Evolutionary conservation across 2,329 filamentous ascomycete genomes (phyloP).

Genomic region (Neodidymelliopsis sp.): DNA sequence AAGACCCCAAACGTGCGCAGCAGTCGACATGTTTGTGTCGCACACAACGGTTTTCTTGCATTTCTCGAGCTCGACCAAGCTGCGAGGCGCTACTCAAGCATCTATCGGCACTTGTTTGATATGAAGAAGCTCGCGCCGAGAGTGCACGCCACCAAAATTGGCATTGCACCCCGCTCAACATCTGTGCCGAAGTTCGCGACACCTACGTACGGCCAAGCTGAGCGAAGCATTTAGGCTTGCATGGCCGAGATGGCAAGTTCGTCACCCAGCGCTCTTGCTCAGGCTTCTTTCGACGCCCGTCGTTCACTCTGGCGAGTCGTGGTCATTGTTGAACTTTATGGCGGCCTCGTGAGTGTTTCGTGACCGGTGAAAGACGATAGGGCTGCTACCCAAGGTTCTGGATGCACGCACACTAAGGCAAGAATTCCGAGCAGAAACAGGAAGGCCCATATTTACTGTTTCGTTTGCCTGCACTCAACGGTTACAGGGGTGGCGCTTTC

Average conservation of each 20-base stretch:
- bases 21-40: not conserved
- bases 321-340: constrained; percentile 1
- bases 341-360: constrained; percentile 3
- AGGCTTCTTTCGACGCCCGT: constrained; percentile 44
- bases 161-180: constrained; percentile 31
- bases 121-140: constrained; percentile 36
- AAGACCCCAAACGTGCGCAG: not conserved
- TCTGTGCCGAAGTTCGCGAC: constrained; percentile 27
- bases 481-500: not conserved
- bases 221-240: constrained; percentile 36
- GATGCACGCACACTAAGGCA: not conserved
- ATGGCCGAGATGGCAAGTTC: constrained; percentile 26
- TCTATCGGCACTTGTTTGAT: constrained; percentile 21
- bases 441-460: not conserved
- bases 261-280: constrained; percentile 41
- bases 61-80: constrained; percentile 26
- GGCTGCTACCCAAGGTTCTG: not conserved
- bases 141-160: constrained; percentile 36
- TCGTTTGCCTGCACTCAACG: not conserved
- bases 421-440: constrained; percentile 2
- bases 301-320: constrained; percentile 8
- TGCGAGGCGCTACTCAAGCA: constrained; percentile 34
- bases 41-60: constrained; percentile 4
- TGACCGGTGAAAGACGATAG: constrained; percentile 10
- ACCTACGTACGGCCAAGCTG: constrained; percentile 40